Evolutionary conservation across 306 rosid genomes (phyloP).

Genomic region (Quercus mongolica): DNA sequence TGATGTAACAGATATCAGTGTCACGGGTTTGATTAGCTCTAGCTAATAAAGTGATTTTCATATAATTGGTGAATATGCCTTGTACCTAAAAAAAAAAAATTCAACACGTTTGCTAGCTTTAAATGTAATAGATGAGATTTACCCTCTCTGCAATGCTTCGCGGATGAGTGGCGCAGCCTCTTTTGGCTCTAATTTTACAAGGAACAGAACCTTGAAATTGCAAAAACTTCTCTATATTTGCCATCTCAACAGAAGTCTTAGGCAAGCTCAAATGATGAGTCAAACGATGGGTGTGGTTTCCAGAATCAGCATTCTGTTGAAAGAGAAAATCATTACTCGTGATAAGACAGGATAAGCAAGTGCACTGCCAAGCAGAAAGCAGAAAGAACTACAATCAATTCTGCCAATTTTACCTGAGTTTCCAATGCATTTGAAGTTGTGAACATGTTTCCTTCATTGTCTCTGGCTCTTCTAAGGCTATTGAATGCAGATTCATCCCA

Average conservation of each 20-base stretch:
- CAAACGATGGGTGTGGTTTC: conserved; percentile 36
- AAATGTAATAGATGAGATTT: conserved; percentile 9
- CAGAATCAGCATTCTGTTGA: conserved; percentile 39
- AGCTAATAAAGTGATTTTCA: not conserved
- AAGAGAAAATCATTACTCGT: conserved; percentile 1
- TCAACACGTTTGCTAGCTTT: not conserved
- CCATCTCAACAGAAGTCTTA: conserved; percentile 40
- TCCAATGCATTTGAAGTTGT: conserved; percentile 51
- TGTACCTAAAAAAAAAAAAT: not conserved
- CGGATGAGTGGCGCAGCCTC: conserved; percentile 96
- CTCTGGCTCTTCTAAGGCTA: conserved; percentile 48
- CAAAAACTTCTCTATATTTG: conserved; percentile 46
- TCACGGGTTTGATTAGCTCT: not conserved
- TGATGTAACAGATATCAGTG: conserved; percentile 19
- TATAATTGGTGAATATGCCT: not conserved
- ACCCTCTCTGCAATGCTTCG: conserved; percentile 98
- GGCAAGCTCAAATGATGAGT: conserved; percentile 77
- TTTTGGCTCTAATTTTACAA: conserved; percentile 78
- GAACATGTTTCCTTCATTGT: conserved; percentile 47
- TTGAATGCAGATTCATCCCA: conserved; percentile 52
- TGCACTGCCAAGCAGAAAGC: not conserved
- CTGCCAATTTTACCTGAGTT: conserved; percentile 40
- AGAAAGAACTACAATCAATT: not conserved
- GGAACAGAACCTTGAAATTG: conserved; percentile 63
- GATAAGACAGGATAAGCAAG: not conserved